Base-by-base conservation (phyloP, 257 asterid species). In the Solanum clarkiae region DNA sequence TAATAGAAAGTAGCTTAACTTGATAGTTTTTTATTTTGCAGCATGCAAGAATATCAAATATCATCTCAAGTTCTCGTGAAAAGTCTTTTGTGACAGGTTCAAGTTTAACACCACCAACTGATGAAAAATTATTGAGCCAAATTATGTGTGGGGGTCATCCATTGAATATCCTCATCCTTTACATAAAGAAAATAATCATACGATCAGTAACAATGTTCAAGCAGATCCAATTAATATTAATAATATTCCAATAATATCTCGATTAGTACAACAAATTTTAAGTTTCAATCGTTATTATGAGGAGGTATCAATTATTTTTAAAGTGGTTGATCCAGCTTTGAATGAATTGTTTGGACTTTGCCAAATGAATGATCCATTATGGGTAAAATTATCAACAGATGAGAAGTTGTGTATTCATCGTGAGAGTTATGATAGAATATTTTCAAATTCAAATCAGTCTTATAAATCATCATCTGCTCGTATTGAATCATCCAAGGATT, bases 401-500 rank as follows among this genome's bases (percentile, higher is more conserved):
- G 95, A 92, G 80, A 88, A 93, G 65, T 87, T 53, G 59, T 13
- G 49, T 20, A 83, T 95, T 62, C 91, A 92, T 79, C 87, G 84
- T 18, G 94, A 92, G 26, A 87, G 87, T 80, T 93, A 95, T 80
- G 92, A 91, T 55, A 93, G 89, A 87, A 87, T 86, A 66, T 93
- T 89, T 47, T 93, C 94, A 49, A 90, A 89, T 86, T 36, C 84
- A 29, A 81, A 71, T 84, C 14, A 87, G 81, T 75, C 57, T 88
- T n/a, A 92, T 85, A 72, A 60, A 84, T 85, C 14, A 57, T 92
- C 56, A 14, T 88, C 85, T 81, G 88, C 93, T 81, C 87, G 95
- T 66, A 88, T 85, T 29, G 97, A 95, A 88, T 94, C 97, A 11
- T 92, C 97, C 0, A 93, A 89, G 84, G 91, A 91, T 74, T 89